phyloP scores from a whole-genome alignment of 176 grass and related monocot species.

The Rhipidocladum racemiflorum region DNA sequence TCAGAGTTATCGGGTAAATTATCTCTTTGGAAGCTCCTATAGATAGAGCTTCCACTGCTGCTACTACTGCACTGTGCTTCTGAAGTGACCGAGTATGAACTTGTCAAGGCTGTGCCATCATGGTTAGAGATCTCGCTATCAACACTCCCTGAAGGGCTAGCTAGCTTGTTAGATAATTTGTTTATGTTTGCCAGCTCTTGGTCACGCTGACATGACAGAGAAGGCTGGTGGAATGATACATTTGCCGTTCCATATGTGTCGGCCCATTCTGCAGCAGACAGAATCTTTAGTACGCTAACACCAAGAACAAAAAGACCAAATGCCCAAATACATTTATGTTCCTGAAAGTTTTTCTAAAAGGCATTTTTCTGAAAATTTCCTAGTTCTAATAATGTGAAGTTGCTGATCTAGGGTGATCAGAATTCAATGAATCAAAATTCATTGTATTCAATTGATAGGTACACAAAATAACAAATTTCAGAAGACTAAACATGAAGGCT shows the following conservation, averaged over 20 bases:
- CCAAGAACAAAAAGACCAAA: slow-evolving; percentile 13
- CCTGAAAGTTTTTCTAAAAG: not conserved
- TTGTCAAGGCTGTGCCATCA: slow-evolving; percentile 17
- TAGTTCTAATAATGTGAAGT: not conserved
- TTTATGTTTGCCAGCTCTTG: slow-evolving; percentile 53
- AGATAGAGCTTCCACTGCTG: slow-evolving; percentile 46
- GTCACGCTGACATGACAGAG: slow-evolving; percentile 49
- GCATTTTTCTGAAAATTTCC: not conserved
- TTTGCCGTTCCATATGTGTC: slow-evolving; percentile 38
- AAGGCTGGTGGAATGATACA: slow-evolving; percentile 29
- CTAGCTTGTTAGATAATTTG: slow-evolving; percentile 27
- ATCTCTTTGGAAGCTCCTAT: slow-evolving; percentile 44
- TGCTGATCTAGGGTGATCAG: not conserved
- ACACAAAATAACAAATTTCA: slow-evolving; percentile 14
- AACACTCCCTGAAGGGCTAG: slow-evolving; percentile 28
- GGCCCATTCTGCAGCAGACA: slow-evolving; percentile 36
- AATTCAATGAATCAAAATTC: not conserved
- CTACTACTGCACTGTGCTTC: slow-evolving; percentile 30
- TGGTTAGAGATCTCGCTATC: slow-evolving; percentile 19
- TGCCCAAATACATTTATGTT: not conserved
- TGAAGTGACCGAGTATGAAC: slow-evolving; percentile 24
- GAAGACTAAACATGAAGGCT: not conserved
- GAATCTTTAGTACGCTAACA: not conserved
- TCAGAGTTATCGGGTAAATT: slow-evolving; percentile 10
- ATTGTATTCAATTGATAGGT: not conserved